Evolutionary conservation across 352 stramenopile genomes (phyloP).

Genomic region (Phytophthora ramorum): DNA sequence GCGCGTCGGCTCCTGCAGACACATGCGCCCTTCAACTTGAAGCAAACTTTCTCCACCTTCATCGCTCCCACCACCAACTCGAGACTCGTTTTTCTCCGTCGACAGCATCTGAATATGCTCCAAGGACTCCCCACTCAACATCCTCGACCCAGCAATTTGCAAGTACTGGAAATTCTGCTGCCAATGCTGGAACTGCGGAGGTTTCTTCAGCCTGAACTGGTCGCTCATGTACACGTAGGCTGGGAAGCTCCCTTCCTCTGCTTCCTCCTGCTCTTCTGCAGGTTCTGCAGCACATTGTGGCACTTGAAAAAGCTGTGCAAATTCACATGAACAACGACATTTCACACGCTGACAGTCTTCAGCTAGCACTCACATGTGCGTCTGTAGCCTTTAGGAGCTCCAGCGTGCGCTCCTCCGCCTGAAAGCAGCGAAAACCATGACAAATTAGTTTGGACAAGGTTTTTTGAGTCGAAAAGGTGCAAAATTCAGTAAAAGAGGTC

Average conservation of each 20-base stretch:
- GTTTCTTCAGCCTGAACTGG: slow-evolving; percentile 46
- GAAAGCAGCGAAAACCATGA: slow-evolving; percentile 6
- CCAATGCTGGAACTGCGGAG: slow-evolving; percentile 55
- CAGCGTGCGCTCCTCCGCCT: slow-evolving; percentile 52
- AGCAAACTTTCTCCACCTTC: slow-evolving; percentile 8
- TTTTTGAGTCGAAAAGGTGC: neutral
- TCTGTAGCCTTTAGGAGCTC: slow-evolving; percentile 48
- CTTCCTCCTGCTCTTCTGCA: slow-evolving; percentile 7
- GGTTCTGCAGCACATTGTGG: neutral
- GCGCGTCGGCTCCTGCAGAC: slow-evolving; percentile 17
- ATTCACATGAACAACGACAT: slow-evolving; percentile 1
- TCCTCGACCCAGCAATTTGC: slow-evolving; percentile 34
- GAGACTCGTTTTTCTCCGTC: slow-evolving; percentile 1
- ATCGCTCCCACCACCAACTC: neutral
- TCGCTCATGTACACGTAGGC: slow-evolving; percentile 61
- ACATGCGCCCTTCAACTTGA: slow-evolving; percentile 19
- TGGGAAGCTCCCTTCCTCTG: slow-evolving; percentile 23
- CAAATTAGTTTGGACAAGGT: neutral
- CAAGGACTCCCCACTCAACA: slow-evolving; percentile 34
- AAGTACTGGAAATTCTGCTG: slow-evolving; percentile 58
- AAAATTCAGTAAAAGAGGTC: neutral
- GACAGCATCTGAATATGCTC: slow-evolving; percentile 50
- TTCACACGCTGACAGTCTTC: neutral
- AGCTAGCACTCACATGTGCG: slow-evolving; percentile 24
- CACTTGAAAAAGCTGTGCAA: slow-evolving; percentile 28